phyloP scores from a whole-genome alignment of 345 rosid species.

The Eucalyptus caleyi region DNA sequence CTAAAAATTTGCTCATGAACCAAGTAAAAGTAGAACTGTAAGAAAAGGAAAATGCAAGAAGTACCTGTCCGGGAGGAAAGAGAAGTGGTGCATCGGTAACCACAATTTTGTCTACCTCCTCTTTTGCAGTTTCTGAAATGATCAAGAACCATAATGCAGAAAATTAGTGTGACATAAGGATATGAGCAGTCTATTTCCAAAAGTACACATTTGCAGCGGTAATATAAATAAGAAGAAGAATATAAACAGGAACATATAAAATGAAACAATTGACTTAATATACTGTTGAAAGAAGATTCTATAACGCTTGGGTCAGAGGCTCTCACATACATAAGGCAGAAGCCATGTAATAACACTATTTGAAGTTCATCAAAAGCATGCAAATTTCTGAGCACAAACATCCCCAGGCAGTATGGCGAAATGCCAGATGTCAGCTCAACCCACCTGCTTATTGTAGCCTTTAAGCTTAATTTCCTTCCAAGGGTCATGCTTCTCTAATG shows the following conservation, averaged over 20 bases:
- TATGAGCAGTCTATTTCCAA: neutral
- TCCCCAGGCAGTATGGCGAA: neutral
- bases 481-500: neutral
- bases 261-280: neutral
- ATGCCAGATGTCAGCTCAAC: neutral
- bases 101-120: slow-evolving; percentile 72
- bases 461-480: neutral
- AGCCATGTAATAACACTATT: neutral
- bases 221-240: neutral
- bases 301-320: neutral
- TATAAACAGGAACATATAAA: neutral
- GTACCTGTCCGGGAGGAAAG: slow-evolving; percentile 94
- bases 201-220: neutral
- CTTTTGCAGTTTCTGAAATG: slow-evolving; percentile 43
- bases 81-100: slow-evolving; percentile 91
- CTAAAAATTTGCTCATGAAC: neutral
- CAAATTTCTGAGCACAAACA: neutral
- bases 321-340: neutral
- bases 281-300: neutral
- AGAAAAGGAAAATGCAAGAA: neutral
- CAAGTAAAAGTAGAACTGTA: neutral
- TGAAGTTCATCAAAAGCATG: neutral
- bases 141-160: neutral
- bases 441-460: neutral
- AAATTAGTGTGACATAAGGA: neutral